Base-by-base conservation (phyloP, 257 asterid genomes). In the Thymus mandschuricus region DNA sequence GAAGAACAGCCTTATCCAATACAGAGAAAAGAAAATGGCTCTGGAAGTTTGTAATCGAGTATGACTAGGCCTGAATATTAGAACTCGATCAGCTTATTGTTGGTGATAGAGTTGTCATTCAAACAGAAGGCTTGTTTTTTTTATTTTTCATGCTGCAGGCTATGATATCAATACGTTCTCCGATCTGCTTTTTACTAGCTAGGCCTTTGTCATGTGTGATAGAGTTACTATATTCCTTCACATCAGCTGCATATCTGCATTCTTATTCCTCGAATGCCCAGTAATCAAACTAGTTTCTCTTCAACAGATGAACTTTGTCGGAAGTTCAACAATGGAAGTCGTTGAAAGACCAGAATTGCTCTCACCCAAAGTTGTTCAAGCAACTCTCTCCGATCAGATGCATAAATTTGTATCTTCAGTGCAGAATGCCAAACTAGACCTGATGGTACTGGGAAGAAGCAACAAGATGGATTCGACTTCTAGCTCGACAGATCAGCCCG, bases 261-360 rank as follows among this genome's bases (percentile, higher is more conserved):
- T 33, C 5, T 31, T 44, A n/a, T 59, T 59, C 10, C 63, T 30
- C 12, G 43, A 30, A 3, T 10, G 3, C 63, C 11, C 11, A 54
- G n/a, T 27, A 54, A 28, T 54, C 34, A 3, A 54, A 54, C 35
- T 55, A 28, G 69, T 55, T 70, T 56, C 41, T 73, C 66, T 38
- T 38, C 52, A 30, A 40, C 82, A 83, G 86, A 65, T 79, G 51
- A 79, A 81, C 41, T 35, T 76, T 71, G 81, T 73, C 1, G 90
- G 88, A 68, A 80, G 70, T 71, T 75, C 84, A 40, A 69, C 85
- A 15, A 35, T 84, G 79, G 64, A 79, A 74, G 82, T 80, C 55
- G 71, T 84, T 44, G 77, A 83, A 80, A 78, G 76, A 60, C 87
- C 92, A 30, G 85, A 84, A 28, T 1, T 69, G 73, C 74, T 84